Conservation (phyloP, 495 filamentous ascomycete species). For the Xylaria acuta region DNA sequence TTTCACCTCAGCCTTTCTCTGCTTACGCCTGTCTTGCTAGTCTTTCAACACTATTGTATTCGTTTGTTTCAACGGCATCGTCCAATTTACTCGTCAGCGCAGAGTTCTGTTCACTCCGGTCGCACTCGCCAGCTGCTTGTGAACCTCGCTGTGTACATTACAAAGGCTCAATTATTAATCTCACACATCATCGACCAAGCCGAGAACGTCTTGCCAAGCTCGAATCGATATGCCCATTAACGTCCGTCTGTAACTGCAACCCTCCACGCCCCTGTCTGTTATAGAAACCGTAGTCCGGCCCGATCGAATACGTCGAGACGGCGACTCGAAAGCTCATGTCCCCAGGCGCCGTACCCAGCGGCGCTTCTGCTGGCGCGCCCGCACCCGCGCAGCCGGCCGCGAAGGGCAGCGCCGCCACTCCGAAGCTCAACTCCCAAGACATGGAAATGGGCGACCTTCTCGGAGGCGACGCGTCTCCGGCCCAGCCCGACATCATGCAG, state of each 20-base stretch:
- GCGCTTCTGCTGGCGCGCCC: conserved; percentile 43
- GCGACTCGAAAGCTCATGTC: conserved; percentile 27
- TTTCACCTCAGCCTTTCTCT: conserved; percentile 7
- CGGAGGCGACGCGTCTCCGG: conserved; percentile 38
- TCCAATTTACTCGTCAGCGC: neutral
- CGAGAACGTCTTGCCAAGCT: neutral
- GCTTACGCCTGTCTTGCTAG: conserved; percentile 15
- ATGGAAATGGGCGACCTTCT: conserved; percentile 75
- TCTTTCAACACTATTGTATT: conserved; percentile 5
- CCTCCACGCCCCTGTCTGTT: neutral
- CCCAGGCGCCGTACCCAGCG: conserved; percentile 26
- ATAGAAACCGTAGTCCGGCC: neutral
- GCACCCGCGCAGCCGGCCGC: conserved; percentile 57
- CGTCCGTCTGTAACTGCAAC: conserved; percentile 13
- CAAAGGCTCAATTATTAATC: neutral
- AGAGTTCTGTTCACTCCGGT: neutral
- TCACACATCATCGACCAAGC: neutral
- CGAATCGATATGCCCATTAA: conserved; percentile 29
- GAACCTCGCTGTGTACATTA: conserved; percentile 5
- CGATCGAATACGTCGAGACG: conserved; percentile 11
- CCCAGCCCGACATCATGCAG: conserved; percentile 92
- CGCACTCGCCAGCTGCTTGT: neutral
- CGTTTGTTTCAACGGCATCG: conserved; percentile 8
- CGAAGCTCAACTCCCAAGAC: conserved; percentile 65
- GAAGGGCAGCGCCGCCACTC: conserved; percentile 64